phyloP scores from a whole-genome alignment of 2,329 filamentous ascomycete genomes.

The Fusarium goolgardi region DNA sequence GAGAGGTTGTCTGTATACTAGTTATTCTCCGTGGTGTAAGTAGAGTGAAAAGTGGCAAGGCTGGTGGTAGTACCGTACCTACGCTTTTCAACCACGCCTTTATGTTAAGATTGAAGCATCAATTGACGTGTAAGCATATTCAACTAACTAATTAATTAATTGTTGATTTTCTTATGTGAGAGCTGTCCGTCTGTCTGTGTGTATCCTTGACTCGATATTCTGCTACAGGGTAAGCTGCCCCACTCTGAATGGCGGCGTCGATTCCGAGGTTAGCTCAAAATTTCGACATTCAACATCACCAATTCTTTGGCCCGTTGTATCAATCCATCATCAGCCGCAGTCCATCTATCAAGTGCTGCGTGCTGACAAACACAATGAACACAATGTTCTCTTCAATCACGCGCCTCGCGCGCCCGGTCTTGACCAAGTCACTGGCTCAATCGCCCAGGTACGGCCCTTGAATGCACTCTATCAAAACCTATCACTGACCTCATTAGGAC shows the following conservation, averaged over 20 bases:
- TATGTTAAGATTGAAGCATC: too few relatives aligned
- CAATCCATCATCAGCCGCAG: slow-evolving; percentile 34
- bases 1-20: background rate
- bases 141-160: too few relatives aligned
- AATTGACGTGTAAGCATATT: too few relatives aligned
- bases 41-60: too few relatives aligned
- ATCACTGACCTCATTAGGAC: slow-evolving; percentile 50
- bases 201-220: background rate
- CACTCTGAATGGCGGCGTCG: slow-evolving; percentile 33
- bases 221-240: slow-evolving; percentile 35
- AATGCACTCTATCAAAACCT: background rate
- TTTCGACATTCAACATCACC: slow-evolving; percentile 45
- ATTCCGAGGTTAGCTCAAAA: slow-evolving; percentile 44
- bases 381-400: slow-evolving; percentile 47
- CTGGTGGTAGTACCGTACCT: too few relatives aligned
- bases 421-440: slow-evolving; percentile 43
- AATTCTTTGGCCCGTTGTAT: slow-evolving; percentile 25
- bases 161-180: background rate
- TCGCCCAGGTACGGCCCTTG: slow-evolving; percentile 41
- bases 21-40: too few relatives aligned
- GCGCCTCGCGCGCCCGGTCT: slow-evolving; percentile 48
- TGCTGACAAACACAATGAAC: slow-evolving; percentile 37
- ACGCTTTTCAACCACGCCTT: too few relatives aligned
- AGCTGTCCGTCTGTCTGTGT: background rate
- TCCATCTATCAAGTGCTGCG: slow-evolving; percentile 9